Evolutionary conservation across 805 yeast genomes (phyloP), one percentile per base, ranked within the genome.

Genomic region (Cyberlindnera petersonii): DNA sequence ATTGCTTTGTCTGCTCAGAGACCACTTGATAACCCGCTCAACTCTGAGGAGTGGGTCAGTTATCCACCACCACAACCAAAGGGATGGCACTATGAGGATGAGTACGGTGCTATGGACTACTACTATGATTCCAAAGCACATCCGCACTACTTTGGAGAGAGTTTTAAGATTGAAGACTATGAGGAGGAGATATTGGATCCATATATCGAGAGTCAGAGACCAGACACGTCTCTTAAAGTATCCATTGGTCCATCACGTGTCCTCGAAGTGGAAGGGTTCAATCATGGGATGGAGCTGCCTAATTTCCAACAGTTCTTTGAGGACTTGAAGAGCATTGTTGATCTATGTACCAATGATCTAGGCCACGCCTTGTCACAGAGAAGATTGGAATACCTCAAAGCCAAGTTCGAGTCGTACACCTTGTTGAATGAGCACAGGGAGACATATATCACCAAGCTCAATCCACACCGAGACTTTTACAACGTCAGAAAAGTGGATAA

Each of bases 51-150:
- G 5, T 88, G 96, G 96, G 60, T 61, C n/a, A 75, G 86, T 23
- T 88, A 86, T 57, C 97, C 98, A 0, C 79, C 80, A 17, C 95
- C 96, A 9, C 49, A 60, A 31, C 65, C 67, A 2, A 66, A 63
- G 43, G 65, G 61, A 16, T 66, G 71, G 71, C 67, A 64, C 43
- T 65, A 62, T 44, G 60, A 55, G 24, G 59, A 53, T 24, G 54
- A 52, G 26, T 55, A 52, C 36, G 57, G 57, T 4, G 37, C 47
- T 2, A 43, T 47, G 14, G 54, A 53, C 15, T 54, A 56, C 29
- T 56, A 50, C 37, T 55, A 49, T 31, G 56, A 50, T 27, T 37
- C 45, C 9, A 35, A 33, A 2, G 49, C 48, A 0, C 28, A 40
- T 4, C 57, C 61, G 3, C 63, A 53, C 23, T 62, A 63, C 39